Conservation (phyloP, 1,284 basidiomycete genomes). For the Ustilago sp. region DNA sequence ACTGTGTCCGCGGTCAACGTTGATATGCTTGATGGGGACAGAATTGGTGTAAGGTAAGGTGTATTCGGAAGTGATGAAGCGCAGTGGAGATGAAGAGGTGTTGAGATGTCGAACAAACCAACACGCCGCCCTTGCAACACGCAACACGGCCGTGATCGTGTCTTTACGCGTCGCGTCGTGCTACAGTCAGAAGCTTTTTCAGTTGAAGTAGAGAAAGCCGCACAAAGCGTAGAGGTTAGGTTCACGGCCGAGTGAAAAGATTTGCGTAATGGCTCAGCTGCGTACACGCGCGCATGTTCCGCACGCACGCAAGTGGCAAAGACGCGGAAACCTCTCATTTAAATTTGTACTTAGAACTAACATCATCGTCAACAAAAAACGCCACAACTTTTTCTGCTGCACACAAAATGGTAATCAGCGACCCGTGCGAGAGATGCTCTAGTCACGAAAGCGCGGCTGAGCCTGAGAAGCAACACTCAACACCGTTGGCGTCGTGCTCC, state of each 20-base stretch:
- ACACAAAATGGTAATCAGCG: conserved; percentile 16
- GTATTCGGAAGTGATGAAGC: not conserved
- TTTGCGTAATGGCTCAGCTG: too few relatives aligned
- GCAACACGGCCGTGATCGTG: conserved; percentile 1
- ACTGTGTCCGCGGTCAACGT: not conserved
- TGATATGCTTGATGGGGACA: not conserved
- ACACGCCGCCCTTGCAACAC: conserved; percentile 7
- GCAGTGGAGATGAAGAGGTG: not conserved
- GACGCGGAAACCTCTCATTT: too few relatives aligned
- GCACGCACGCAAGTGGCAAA: too few relatives aligned
- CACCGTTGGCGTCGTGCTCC: not conserved
- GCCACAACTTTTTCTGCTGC: conserved; percentile 12
- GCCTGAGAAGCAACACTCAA: conserved; percentile 8
- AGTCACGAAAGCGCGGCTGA: not conserved
- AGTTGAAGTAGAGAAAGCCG: too few relatives aligned
- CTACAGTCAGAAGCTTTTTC: not conserved
- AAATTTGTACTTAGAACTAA: too few relatives aligned
- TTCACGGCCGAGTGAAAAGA: too few relatives aligned
- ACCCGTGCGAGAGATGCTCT: conserved; percentile 36
- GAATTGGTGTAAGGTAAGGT: not conserved
- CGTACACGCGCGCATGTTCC: too few relatives aligned
- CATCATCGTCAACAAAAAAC: too few relatives aligned
- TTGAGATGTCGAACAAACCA: not conserved
- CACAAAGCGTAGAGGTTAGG: too few relatives aligned
- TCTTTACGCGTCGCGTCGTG: conserved; percentile 43